Base-by-base conservation (phyloP, 192 early-diverging fungal species). In the Coemansia sp. region DNA sequence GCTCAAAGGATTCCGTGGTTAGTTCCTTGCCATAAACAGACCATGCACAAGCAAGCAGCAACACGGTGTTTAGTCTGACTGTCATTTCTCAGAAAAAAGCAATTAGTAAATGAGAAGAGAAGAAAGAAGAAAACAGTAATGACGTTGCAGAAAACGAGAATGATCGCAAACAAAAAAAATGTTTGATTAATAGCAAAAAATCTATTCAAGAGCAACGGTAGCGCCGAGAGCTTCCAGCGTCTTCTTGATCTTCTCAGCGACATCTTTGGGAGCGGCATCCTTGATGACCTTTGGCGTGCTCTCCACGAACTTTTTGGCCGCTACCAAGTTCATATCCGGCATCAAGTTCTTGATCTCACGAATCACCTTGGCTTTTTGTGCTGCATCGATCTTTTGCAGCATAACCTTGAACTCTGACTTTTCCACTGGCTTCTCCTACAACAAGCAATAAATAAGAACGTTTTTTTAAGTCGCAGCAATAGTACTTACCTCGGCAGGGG, bases 261-360 rank as follows among this genome's bases (percentile, higher is more conserved):
- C 96, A 40, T 91, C 94, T 84, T 95, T 98, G 68, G 81, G 75
- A 33, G 84, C 86, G 50, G 76, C 75, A 59, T 98, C 94, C 79
- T 89, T 91, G 68, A 98, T 81, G 54, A 95, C 88, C 83, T 98
- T 98, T 70, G 96, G 96, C 57, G 85, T 93, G 59, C 90, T 83
- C 80, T 98, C 96, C 23, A 97, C 94, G 80, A 98, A 97, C 84
- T 98, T 98, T 85, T 98, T 98, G 65, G 96, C 96, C 66, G 95
- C 96, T 16, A 98, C 92, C 77, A 98, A 77, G 82, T 92, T 97
- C 57, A 92, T 89, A 50, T 92, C 92, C 16, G 93, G 92, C 6
- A 93, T 71, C 56, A 98, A 67, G 68, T 84, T 88, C 85, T 97
- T 97, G 59, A 98, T 93, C 80, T 98, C 96, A 72, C 91, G 87